phyloP scores from a whole-genome alignment of 208 protist species.

The Novymonas esmeraldas region DNA sequence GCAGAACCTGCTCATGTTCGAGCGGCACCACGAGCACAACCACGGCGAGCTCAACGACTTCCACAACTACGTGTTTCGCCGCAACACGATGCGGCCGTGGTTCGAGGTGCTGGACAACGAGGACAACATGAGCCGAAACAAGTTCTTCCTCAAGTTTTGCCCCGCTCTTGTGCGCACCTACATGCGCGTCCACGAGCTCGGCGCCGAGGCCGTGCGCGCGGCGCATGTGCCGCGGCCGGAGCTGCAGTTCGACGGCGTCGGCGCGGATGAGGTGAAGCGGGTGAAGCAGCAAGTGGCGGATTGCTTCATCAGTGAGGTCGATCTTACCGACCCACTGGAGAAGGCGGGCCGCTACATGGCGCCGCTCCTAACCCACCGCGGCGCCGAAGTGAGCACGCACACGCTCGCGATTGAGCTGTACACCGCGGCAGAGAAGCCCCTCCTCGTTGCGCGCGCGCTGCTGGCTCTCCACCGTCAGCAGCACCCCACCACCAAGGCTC shows the following conservation, averaged over 20 bases:
- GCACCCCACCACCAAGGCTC: slow-evolving; percentile 28
- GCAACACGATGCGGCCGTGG: slow-evolving; percentile 95
- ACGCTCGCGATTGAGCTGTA: slow-evolving; percentile 76
- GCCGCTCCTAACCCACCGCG: slow-evolving; percentile 58
- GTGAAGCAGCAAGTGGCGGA: slow-evolving; percentile 55
- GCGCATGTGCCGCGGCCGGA: slow-evolving; percentile 71
- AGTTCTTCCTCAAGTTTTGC: slow-evolving; percentile 80
- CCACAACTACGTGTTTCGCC: slow-evolving; percentile 96
- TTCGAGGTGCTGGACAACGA: slow-evolving; percentile 89
- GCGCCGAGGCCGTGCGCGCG: slow-evolving; percentile 70
- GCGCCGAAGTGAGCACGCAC: slow-evolving; percentile 46
- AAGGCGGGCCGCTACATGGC: slow-evolving; percentile 81
- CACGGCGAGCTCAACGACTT: slow-evolving; percentile 97
- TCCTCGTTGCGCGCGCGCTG: slow-evolving; percentile 69
- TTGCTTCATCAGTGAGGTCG: slow-evolving; percentile 65
- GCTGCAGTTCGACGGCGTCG: slow-evolving; percentile 37
- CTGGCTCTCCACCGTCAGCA: slow-evolving; percentile 47
- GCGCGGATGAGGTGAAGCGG: slow-evolving; percentile 69
- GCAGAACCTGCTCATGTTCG: slow-evolving; percentile 91
- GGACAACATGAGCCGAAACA: slow-evolving; percentile 73
- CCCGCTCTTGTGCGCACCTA: slow-evolving; percentile 77
- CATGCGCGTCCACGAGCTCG: slow-evolving; percentile 71
- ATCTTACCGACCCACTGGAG: slow-evolving; percentile 68
- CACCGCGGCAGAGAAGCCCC: slow-evolving; percentile 54
- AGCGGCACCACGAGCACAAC: slow-evolving; percentile 94